These are phyloP conservation scores for Themeda triandra DNA, from an alignment of 176 grass and related monocot species.

Conservation along the genomic window DNA sequence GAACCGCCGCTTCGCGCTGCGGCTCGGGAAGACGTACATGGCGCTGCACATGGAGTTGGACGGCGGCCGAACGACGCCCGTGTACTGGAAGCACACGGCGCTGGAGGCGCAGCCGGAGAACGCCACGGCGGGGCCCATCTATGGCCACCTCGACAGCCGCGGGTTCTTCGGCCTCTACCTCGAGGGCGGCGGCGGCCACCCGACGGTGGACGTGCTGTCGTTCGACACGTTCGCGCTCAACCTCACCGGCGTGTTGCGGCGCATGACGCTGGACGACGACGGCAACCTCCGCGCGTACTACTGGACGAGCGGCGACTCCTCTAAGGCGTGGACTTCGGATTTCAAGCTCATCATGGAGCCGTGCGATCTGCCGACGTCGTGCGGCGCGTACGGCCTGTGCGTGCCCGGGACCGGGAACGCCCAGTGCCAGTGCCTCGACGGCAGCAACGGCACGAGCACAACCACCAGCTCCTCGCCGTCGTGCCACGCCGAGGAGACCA, in stretches of 20 bases:
- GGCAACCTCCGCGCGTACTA: constrained; percentile 74
- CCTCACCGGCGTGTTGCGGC: constrained; percentile 40
- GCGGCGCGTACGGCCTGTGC: constrained; percentile 66
- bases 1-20: constrained; percentile 47
- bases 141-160: constrained; percentile 39
- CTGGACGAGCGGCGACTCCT: constrained; percentile 10
- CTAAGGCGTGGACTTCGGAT: constrained; percentile 40
- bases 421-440: constrained; percentile 50
- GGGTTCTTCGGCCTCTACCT: constrained; percentile 74
- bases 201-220: constrained; percentile 42
- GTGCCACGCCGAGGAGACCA: constrained; percentile 25
- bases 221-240: constrained; percentile 59
- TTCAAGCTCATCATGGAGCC: constrained; percentile 37
- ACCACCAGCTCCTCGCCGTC: not conserved
- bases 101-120: constrained; percentile 21
- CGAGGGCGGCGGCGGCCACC: not conserved
- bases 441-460: constrained; percentile 9
- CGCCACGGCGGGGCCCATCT: constrained; percentile 30
- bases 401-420: constrained; percentile 33
- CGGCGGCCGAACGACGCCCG: constrained; percentile 9
- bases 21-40: constrained; percentile 36
- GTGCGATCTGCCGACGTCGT: constrained; percentile 52
- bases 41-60: constrained; percentile 53
- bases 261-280: constrained; percentile 59
- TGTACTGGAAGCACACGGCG: constrained; percentile 57